Percentiles rank a stretch among this genome's conserved stretches.
phyloP scores from a whole-genome alignment of 2,329 filamentous ascomycete species.

The Leptographium lundbergii region DNA sequence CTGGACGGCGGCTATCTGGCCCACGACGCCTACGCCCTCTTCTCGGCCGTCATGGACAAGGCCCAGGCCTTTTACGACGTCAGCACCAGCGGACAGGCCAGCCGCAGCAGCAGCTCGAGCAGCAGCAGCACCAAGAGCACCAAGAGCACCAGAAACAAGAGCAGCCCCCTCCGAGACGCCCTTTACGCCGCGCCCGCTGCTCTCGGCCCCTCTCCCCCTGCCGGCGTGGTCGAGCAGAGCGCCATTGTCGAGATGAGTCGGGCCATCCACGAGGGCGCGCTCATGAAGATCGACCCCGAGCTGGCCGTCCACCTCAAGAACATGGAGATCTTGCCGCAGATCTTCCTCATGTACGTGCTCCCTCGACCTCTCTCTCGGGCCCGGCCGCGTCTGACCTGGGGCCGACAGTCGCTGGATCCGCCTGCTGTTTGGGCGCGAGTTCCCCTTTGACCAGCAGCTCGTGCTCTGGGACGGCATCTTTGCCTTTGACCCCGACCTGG shows the following conservation, averaged over 20 bases:
- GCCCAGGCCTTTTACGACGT: slow-evolving; percentile 82
- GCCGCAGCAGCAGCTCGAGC: neutral
- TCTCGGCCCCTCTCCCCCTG: neutral
- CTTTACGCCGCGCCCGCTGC: neutral
- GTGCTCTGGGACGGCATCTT: slow-evolving; percentile 86
- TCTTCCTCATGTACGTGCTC: slow-evolving; percentile 76
- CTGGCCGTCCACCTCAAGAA: slow-evolving; percentile 55
- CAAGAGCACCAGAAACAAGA: neutral
- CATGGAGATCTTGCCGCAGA: slow-evolving; percentile 87
- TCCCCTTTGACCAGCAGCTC: slow-evolving; percentile 74
- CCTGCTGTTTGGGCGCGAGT: slow-evolving; percentile 85
- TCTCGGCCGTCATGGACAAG: slow-evolving; percentile 76
- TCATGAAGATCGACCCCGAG: slow-evolving; percentile 42
- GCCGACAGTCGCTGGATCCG: slow-evolving; percentile 71
- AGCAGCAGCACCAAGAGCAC: neutral
- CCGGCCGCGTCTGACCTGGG: neutral
- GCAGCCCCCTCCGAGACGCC: neutral
- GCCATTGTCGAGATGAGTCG: slow-evolving; percentile 78
- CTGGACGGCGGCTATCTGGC: slow-evolving; percentile 67
- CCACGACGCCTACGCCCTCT: slow-evolving; percentile 81
- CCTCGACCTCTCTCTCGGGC: neutral
- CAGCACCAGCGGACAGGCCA: slow-evolving; percentile 24
- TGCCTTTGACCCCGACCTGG: slow-evolving; percentile 66
- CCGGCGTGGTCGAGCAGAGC: slow-evolving; percentile 26
- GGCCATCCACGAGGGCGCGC: slow-evolving; percentile 71